These are phyloP conservation scores for Suillus americanus DNA, from an alignment of 768 basidiomycete species.

Conservation along the genomic window DNA sequence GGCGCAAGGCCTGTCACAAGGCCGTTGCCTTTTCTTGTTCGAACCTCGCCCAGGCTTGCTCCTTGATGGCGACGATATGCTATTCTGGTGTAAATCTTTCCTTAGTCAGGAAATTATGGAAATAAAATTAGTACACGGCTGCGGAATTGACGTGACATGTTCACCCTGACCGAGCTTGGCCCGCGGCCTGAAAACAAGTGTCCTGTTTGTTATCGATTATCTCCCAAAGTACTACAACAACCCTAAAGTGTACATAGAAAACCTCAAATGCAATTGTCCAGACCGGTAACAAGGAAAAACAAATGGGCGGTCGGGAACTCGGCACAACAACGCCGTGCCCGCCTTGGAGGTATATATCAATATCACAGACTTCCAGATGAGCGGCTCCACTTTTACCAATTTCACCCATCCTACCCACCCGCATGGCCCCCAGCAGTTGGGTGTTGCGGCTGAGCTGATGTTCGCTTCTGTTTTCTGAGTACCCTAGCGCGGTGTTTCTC, in stretches of 20 bases:
- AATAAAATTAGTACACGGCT: not conserved
- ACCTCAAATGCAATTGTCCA: not conserved
- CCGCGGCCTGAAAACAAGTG: not conserved
- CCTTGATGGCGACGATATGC: not conserved
- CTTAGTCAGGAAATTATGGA: not conserved
- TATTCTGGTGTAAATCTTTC: not conserved
- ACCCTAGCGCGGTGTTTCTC: constrained; percentile 39
- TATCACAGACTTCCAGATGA: constrained; percentile 3
- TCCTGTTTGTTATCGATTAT: not conserved
- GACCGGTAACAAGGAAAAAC: not conserved
- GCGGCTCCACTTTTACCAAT: not conserved
- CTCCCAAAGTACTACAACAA: not conserved
- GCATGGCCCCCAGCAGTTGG: constrained; percentile 3
- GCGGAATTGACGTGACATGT: not conserved
- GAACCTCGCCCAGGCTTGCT: not conserved
- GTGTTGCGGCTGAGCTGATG: constrained; percentile 37
- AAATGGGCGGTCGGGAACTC: not conserved
- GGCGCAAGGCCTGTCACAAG: not conserved
- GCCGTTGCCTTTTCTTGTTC: not conserved
- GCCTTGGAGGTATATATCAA: constrained; percentile 5
- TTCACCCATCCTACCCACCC: not conserved
- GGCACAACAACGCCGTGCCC: not conserved
- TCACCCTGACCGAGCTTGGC: not conserved
- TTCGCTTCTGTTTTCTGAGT: constrained; percentile 53
- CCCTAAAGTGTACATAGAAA: not conserved